Evolutionary conservation across 805 yeast species (phyloP), one percentile per base, ranked within the genome.

Genomic region (Nadsonia fulvescens): DNA sequence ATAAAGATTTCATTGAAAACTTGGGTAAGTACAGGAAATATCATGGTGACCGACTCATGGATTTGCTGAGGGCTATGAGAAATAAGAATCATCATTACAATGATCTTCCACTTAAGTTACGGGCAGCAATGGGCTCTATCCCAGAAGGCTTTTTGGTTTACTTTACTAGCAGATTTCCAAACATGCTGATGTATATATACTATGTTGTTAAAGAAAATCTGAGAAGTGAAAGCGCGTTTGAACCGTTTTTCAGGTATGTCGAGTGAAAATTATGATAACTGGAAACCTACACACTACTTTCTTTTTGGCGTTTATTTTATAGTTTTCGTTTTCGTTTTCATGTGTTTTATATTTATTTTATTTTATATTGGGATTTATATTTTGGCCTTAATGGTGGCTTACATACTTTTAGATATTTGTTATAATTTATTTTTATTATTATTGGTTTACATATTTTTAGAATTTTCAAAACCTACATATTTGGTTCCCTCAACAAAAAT

Each of bases 11-110:
- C 41, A 60, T 78, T 54, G 77, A 72, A 15, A 82, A 86, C 43
- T 57, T 89, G 36, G 94, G 93, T 11, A 79, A 78, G 43, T 89
- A 81, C 46, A 63, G 99, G 38, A 83, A 81, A 47, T 89, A 89
- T 47, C 73, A 74, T 36, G 64, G 75, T 1, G 68, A 63, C 31
- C 76, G 70, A 39, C 50, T 89, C 23, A 68, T 82, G 70, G 98
- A 89, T 46, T 52, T 89, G 27, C 51, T 89, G 32, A 58, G 99
- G 32, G 94, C 94, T 0, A 49, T 89, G 38, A 61, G 99, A 40
- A 89, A 89, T 53, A 89, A 89, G 48, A 74, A 79, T 42, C 96
- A 89, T 47, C 99, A 89, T 47, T 86, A 64, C 47, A 81, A 81
- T 51, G 98, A 89, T 46, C 53, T 83, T 43, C 93, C 94, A 1